Percentiles rank a stretch among this genome's conserved stretches.
Conservation (phyloP, 352 stramenopile genomes). For the Pythium aristosporum region DNA sequence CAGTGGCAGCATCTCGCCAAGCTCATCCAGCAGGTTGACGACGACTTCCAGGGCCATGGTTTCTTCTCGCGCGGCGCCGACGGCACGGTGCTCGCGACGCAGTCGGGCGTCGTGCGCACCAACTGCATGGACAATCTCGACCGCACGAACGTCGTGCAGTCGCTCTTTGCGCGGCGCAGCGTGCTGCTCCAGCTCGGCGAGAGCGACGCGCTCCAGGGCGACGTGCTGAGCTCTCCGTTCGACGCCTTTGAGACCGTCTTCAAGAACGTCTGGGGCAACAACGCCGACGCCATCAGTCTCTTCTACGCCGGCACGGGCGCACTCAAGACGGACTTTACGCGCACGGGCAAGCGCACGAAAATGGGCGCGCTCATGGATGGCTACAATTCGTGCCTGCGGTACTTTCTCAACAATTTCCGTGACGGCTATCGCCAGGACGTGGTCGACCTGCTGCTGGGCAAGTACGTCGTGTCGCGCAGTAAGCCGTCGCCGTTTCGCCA, state of each 20-base stretch:
- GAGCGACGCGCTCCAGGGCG: slow-evolving; percentile 42
- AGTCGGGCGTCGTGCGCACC: slow-evolving; percentile 92
- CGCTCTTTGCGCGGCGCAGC: slow-evolving; percentile 86
- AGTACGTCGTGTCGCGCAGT: slow-evolving; percentile 62
- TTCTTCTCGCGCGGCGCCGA: slow-evolving; percentile 57
- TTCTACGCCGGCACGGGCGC: slow-evolving; percentile 94
- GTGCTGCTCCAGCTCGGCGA: slow-evolving; percentile 71
- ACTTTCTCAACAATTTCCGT: slow-evolving; percentile 95
- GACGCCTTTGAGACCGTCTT: slow-evolving; percentile 62
- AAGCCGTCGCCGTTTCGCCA: slow-evolving; percentile 66
- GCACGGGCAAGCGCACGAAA: slow-evolving; percentile 91
- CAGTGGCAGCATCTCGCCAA: slow-evolving; percentile 91
- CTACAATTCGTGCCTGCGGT: slow-evolving; percentile 92
- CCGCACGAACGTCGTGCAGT: slow-evolving; percentile 97
- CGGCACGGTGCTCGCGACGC: slow-evolving; percentile 46
- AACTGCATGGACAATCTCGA: slow-evolving; percentile 99
- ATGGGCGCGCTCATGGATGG: slow-evolving; percentile 91
- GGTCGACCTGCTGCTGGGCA: slow-evolving; percentile 88
- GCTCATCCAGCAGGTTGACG: slow-evolving; percentile 75
- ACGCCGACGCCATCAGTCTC: slow-evolving; percentile 92
- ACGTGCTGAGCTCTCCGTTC: slow-evolving; percentile 58
- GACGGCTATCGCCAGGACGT: slow-evolving; percentile 92
- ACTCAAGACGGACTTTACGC: slow-evolving; percentile 95
- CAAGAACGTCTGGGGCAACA: slow-evolving; percentile 93
- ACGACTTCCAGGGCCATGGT: slow-evolving; percentile 58